Percentiles rank a stretch among this genome's conserved stretches.
Evolutionary conservation across 2,329 filamentous ascomycete species (phyloP).

Genomic region (Penicillium sp.): DNA sequence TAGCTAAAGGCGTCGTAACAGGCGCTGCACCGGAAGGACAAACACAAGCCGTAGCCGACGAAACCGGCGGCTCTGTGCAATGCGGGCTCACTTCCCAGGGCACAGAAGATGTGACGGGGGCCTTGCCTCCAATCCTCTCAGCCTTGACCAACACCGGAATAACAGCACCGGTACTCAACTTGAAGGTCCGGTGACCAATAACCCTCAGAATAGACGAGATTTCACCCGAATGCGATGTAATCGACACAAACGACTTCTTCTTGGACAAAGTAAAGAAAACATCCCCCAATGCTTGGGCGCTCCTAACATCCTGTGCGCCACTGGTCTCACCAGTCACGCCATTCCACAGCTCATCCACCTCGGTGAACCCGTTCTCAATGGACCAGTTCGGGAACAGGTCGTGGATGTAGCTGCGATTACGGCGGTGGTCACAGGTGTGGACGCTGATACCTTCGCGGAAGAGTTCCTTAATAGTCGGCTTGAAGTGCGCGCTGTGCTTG

Average conservation of each 20-base stretch:
- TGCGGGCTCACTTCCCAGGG: slow-evolving; percentile 33
- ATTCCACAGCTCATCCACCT: slow-evolving; percentile 57
- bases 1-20: slow-evolving; percentile 32
- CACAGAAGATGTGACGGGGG: slow-evolving; percentile 18
- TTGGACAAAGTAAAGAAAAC: slow-evolving; percentile 47
- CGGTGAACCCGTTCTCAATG: slow-evolving; percentile 55
- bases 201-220: slow-evolving; percentile 53
- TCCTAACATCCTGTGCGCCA: slow-evolving; percentile 49
- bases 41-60: slow-evolving; percentile 32
- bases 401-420: slow-evolving; percentile 49
- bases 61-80: slow-evolving; percentile 36
- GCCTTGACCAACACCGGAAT: slow-evolving; percentile 54
- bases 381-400: slow-evolving; percentile 49
- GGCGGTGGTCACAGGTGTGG: slow-evolving; percentile 61
- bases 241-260: slow-evolving; percentile 49
- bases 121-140: slow-evolving; percentile 23
- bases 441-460: slow-evolving; percentile 59
- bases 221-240: slow-evolving; percentile 60
- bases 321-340: slow-evolving; percentile 50
- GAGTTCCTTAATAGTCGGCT: slow-evolving; percentile 56
- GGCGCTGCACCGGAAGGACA: slow-evolving; percentile 32
- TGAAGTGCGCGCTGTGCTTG: slow-evolving; percentile 42
- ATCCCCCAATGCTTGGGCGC: slow-evolving; percentile 49
- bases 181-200: slow-evolving; percentile 48
- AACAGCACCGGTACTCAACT: slow-evolving; percentile 49